Evolutionary conservation across 2,329 filamentous ascomycete species (phyloP).

Genomic region (Ophiocordyceps unilateralis): DNA sequence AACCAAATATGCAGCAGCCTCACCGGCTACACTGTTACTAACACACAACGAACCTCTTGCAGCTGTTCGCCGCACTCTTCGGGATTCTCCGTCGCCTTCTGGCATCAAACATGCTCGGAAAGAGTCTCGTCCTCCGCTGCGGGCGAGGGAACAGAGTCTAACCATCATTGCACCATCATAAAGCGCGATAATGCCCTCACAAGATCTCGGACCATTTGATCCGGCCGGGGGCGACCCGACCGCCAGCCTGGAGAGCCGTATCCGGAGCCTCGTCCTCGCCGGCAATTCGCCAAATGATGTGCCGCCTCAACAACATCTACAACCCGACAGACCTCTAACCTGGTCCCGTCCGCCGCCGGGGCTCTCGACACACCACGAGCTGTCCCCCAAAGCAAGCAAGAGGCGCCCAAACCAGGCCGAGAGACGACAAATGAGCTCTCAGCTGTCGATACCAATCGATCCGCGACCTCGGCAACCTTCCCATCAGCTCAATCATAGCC

Average conservation of each 20-base stretch:
- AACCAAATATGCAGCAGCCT: no score
- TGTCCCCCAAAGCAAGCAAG: conserved; percentile 15
- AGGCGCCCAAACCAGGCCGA: conserved; percentile 47
- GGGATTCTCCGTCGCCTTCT: no score
- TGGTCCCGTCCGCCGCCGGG: neutral
- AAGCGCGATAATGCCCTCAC: neutral
- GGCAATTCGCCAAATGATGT: conserved; percentile 19
- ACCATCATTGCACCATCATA: neutral
- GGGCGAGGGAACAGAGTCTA: neutral
- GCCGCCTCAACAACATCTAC: neutral
- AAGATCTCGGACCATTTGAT: neutral
- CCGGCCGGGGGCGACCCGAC: neutral
- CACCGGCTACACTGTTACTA: no score
- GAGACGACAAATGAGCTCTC: conserved; percentile 42
- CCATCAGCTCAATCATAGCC: neutral
- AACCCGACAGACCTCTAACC: neutral
- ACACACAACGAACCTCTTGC: no score
- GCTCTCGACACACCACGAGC: neutral
- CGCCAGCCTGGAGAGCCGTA: conserved; percentile 32
- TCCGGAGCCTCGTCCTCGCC: conserved; percentile 42
- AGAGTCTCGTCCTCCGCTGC: neutral
- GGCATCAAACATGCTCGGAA: neutral
- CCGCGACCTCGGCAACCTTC: conserved; percentile 17
- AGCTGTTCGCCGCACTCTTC: no score
- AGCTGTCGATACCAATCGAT: conserved; percentile 39